phyloP scores from a whole-genome alignment of 768 basidiomycete genomes.

The Pleurotus citrinopileatus region DNA sequence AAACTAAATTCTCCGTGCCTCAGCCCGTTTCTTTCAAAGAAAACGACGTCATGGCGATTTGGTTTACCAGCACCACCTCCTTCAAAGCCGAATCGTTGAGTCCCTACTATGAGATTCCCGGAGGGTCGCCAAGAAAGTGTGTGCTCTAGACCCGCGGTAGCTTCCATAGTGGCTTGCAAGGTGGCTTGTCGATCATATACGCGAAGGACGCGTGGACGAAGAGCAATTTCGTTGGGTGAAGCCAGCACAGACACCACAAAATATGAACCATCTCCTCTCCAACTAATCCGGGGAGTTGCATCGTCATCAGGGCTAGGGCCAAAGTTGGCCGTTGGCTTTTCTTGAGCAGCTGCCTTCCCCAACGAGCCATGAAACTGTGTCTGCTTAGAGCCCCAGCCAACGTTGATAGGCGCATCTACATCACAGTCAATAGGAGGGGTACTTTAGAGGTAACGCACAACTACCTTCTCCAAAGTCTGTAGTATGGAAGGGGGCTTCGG shows the following conservation, averaged over 20 bases:
- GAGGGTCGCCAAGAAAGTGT: constrained; percentile 81
- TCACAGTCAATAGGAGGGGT: constrained; percentile 11
- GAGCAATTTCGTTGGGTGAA: constrained; percentile 24
- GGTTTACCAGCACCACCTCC: constrained; percentile 65
- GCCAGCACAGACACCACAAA: constrained; percentile 84
- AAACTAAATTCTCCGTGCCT: constrained; percentile 87
- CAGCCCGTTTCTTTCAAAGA: constrained; percentile 94
- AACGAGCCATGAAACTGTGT: constrained; percentile 97
- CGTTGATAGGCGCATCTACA: constrained; percentile 85
- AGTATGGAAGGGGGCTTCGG: constrained; percentile 70
- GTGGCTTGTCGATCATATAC: constrained; percentile 73
- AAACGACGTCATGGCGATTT: constrained; percentile 81
- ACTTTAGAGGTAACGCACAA: neutral
- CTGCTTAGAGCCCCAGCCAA: constrained; percentile 96
- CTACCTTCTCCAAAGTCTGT: constrained; percentile 85
- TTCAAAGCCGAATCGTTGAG: constrained; percentile 80
- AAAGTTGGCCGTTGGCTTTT: constrained; percentile 34
- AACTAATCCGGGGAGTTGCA: constrained; percentile 68
- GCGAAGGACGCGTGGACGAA: constrained; percentile 56
- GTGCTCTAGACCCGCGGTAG: constrained; percentile 80
- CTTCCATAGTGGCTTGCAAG: constrained; percentile 84
- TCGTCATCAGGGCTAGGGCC: constrained; percentile 73
- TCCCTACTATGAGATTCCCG: constrained; percentile 79
- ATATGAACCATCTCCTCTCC: constrained; percentile 91
- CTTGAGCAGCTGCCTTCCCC: constrained; percentile 79